These are phyloP conservation scores for Aspergillus arachidicola DNA, from an alignment of 2,329 filamentous ascomycete genomes.

Conservation along the genomic window DNA sequence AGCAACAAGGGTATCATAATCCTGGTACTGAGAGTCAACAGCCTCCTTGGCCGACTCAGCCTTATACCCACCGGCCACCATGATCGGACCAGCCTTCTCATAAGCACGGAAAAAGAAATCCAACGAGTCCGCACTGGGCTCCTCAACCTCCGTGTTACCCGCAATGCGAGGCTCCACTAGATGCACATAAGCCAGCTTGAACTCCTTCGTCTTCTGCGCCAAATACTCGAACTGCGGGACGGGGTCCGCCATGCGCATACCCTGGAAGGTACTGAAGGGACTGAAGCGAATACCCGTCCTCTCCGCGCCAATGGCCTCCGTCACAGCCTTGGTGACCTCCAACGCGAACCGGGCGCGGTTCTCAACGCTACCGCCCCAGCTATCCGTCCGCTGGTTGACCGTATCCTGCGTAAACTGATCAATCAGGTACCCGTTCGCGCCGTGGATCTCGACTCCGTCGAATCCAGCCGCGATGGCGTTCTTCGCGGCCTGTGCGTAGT, in stretches of 20 bases:
- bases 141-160: constrained; percentile 34
- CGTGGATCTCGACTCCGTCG: constrained; percentile 55
- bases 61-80: constrained; percentile 55
- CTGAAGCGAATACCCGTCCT: constrained; percentile 52
- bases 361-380: constrained; percentile 55
- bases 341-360: constrained; percentile 57
- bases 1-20: constrained; percentile 35
- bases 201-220: constrained; percentile 51
- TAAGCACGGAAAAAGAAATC: constrained; percentile 51
- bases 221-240: constrained; percentile 65
- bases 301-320: constrained; percentile 48
- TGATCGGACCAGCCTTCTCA: constrained; percentile 45
- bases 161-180: constrained; percentile 60
- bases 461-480: constrained; percentile 60
- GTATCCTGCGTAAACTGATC: constrained; percentile 55
- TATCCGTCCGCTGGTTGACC: constrained; percentile 52
- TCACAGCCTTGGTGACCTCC: constrained; percentile 52
- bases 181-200: constrained; percentile 64
- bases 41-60: constrained; percentile 43
- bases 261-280: constrained; percentile 44
- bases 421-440: constrained; percentile 53
- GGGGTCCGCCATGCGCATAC: constrained; percentile 63
- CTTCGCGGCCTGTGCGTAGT: constrained; percentile 49
- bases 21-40: constrained; percentile 34
- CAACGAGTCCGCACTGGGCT: constrained; percentile 33